phyloP scores from a whole-genome alignment of 163 green algal species.

The Scenedesmus sp. region DNA sequence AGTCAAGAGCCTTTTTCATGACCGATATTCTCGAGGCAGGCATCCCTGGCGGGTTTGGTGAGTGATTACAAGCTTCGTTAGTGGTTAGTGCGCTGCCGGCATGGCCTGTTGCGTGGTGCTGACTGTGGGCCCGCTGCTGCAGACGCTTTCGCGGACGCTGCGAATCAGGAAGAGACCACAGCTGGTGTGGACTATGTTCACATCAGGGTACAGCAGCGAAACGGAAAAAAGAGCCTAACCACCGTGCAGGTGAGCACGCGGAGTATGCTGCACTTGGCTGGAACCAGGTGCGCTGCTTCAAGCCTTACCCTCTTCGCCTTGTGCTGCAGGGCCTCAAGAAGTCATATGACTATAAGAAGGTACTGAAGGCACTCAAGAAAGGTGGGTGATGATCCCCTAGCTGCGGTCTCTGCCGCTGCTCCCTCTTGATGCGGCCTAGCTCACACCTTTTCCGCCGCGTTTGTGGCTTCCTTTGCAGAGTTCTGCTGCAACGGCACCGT shows the following conservation, averaged over 20 bases:
- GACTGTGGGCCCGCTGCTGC: background rate
- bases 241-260: conserved; percentile 87
- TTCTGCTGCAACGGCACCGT: conserved; percentile 99
- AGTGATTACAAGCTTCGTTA: background rate
- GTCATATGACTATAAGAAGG: conserved; percentile 98
- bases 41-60: conserved; percentile 52
- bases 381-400: conserved; percentile 59
- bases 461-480: conserved; percentile 75
- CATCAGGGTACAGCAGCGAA: conserved; percentile 98
- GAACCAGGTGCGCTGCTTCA: conserved; percentile 41
- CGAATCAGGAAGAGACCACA: conserved; percentile 48
- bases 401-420: background rate
- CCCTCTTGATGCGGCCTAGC: background rate
- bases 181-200: conserved; percentile 87
- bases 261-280: conserved; percentile 61
- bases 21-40: conserved; percentile 42
- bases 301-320: conserved; percentile 58
- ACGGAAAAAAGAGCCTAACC: conserved; percentile 98
- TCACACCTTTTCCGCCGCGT: background rate
- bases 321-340: conserved; percentile 77
- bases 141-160: conserved; percentile 59
- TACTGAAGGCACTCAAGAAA: conserved; percentile 99
- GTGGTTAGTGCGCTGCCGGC: too few species aligned
- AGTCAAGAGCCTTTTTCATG: conserved; percentile 41
- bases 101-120: background rate